Evolutionary conservation across 1,139 yeast genomes (phyloP).

Genomic region (Blastobotrys apis): DNA sequence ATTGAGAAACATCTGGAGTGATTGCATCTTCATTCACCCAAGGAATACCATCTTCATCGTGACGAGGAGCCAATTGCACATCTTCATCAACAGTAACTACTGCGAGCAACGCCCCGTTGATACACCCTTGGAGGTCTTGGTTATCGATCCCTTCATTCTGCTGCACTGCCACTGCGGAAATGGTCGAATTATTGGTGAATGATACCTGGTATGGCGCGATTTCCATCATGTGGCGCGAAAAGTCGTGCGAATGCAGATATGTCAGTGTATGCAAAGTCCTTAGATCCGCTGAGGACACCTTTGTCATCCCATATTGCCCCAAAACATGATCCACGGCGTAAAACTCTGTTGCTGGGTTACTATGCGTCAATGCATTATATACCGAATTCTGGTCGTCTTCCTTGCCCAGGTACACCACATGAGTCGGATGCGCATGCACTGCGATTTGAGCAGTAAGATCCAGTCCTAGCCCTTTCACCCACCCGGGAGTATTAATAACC

Average conservation of each 20-base stretch:
- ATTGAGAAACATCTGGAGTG: slow-evolving; percentile 17
- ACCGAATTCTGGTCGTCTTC: slow-evolving; percentile 24
- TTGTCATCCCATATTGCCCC: slow-evolving; percentile 11
- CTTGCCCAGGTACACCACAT: slow-evolving; percentile 48
- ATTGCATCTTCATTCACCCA: slow-evolving; percentile 7
- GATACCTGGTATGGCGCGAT: slow-evolving; percentile 30
- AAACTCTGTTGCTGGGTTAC: neutral
- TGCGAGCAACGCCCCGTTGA: slow-evolving; percentile 34
- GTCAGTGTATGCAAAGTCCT: slow-evolving; percentile 32
- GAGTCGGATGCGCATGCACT: slow-evolving; percentile 47
- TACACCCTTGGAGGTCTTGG: slow-evolving; percentile 25
- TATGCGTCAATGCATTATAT: slow-evolving; percentile 11
- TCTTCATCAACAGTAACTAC: slow-evolving; percentile 23
- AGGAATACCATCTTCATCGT: slow-evolving; percentile 6
- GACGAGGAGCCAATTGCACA: slow-evolving; percentile 7
- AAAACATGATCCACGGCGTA: slow-evolving; percentile 3
- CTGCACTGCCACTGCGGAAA: slow-evolving; percentile 28
- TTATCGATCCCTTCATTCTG: slow-evolving; percentile 30
- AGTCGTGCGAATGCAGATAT: slow-evolving; percentile 32
- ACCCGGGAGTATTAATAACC: slow-evolving; percentile 82
- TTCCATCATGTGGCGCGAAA: slow-evolving; percentile 28
- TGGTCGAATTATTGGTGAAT: slow-evolving; percentile 14
- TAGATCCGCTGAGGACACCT: slow-evolving; percentile 32
- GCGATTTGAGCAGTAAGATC: slow-evolving; percentile 51
- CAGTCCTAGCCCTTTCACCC: slow-evolving; percentile 88